Conservation (phyloP, 495 filamentous ascomycete genomes). For the Trichoderma erinaceum region DNA sequence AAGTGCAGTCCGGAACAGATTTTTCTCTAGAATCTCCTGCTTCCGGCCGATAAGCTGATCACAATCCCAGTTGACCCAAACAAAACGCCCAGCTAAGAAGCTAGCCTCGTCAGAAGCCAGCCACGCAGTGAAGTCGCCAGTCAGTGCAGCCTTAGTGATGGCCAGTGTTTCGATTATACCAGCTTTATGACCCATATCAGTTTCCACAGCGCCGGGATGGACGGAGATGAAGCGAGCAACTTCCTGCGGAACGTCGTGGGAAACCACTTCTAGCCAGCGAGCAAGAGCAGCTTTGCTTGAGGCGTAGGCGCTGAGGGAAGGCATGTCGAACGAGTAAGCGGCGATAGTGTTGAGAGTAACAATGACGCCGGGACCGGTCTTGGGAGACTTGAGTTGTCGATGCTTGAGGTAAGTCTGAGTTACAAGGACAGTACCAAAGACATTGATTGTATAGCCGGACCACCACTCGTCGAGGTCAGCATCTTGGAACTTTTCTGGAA, state of each 20-base stretch:
- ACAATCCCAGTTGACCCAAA: constrained; percentile 45
- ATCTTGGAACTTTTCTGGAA: background rate
- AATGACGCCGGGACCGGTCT: background rate
- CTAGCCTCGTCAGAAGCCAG: constrained; percentile 30
- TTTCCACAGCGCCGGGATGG: background rate
- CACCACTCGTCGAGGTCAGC: background rate
- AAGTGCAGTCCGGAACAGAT: background rate
- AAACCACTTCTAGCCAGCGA: background rate
- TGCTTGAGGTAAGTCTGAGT: background rate
- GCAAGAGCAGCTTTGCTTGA: background rate
- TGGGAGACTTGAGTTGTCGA: background rate
- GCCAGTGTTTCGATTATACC: background rate
- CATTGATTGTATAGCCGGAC: background rate
- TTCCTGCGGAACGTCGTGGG: background rate
- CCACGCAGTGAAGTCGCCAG: constrained; percentile 41
- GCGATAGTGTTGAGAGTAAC: background rate
- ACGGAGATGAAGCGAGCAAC: background rate
- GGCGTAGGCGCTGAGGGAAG: background rate
- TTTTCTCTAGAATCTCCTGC: constrained; percentile 10
- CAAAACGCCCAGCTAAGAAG: constrained; percentile 36
- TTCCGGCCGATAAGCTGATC: constrained; percentile 30
- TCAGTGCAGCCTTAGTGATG: constrained; percentile 20
- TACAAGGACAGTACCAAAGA: background rate
- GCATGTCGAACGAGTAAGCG: background rate
- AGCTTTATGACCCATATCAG: background rate